These are phyloP conservation scores for Albatrellus ellisii DNA, from an alignment of 768 basidiomycete genomes.

Conservation along the genomic window DNA sequence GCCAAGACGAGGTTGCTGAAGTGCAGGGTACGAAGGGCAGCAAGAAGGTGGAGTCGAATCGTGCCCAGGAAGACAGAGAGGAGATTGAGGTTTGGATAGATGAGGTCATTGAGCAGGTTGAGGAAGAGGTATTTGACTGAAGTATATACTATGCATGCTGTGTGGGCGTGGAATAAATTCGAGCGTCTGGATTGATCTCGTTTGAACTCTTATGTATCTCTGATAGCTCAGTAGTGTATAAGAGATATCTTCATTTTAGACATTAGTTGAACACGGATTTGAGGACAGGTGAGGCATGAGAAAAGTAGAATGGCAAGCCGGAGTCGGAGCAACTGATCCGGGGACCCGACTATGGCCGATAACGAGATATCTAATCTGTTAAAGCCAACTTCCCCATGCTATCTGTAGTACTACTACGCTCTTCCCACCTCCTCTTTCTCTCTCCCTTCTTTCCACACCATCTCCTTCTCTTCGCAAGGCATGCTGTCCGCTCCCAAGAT, in stretches of 20 bases:
- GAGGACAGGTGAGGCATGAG: conserved; percentile 3
- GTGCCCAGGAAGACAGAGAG: conserved; percentile 55
- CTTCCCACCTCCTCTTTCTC: background rate
- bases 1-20: conserved; percentile 52
- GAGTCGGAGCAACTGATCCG: conserved; percentile 1
- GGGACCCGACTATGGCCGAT: conserved; percentile 4
- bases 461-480: conserved; percentile 13
- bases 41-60: conserved; percentile 18
- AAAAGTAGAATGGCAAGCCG: background rate
- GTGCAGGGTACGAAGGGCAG: conserved; percentile 30
- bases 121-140: conserved; percentile 60
- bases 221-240: no score
- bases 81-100: conserved; percentile 93
- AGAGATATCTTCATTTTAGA: no score
- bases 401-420: conserved; percentile 5
- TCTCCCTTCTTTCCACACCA: conserved; percentile 14
- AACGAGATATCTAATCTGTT: conserved; percentile 39
- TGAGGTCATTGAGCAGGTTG: conserved; percentile 84
- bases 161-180: background rate
- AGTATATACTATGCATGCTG: background rate
- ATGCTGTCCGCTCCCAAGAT: conserved; percentile 9
- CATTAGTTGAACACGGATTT: background rate
- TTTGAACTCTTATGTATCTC: no score
- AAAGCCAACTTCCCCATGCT: conserved; percentile 17
- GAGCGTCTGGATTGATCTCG: no score